Base-by-base conservation (phyloP, 2,329 filamentous ascomycete species). In the Blastomyces emzantsi region DNA sequence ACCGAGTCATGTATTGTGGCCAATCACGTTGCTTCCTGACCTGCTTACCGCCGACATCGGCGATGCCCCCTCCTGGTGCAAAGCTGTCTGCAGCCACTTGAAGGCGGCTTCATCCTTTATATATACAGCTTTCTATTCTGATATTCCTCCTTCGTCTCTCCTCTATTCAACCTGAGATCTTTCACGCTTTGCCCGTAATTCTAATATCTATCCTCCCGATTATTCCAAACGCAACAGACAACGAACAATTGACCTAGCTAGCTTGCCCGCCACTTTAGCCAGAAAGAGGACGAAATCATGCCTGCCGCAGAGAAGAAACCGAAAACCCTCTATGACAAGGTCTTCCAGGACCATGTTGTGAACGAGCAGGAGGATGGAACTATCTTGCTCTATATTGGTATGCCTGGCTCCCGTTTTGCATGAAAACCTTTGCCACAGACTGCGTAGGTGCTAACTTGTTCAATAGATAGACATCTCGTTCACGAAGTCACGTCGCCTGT, bases 401-500 rank as follows among this genome's bases (percentile, higher is more conserved):
- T 70, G 85, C 76, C 30, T 22, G 36, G 5, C 25, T 28, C 55
- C 49, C 55, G 47, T 43, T 62, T 49, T 47, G 17, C 17, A 52
- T 33, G 6, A 47, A 25, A 36, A 59, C 11, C 9, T 22, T 54
- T 59, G 9, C n/a, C 57, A 39, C n/a, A 15, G 45, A 55, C 39
- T 30, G n/a, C 51, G 28, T 61, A 63, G 13, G 13, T 62, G 45
- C 62, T 76, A 67, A 76, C 68, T 30, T 28, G 17, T 51, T 55
- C 56, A 64, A 64, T 71, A 92, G 91, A 96, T 79, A 86, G 94
- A 77, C 94, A 99, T 82, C 84, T 99, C 67, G 92, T 97, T 66
- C 94, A 99, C 76, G 94, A 99, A 82, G 94, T 99, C 75, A 99
- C 94, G 71, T 97, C 93, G 71, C 94, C 94, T 67, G 89, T 92